Conservation (phyloP, 1,139 yeast genomes). For the Yamadazyma friedrichii region DNA sequence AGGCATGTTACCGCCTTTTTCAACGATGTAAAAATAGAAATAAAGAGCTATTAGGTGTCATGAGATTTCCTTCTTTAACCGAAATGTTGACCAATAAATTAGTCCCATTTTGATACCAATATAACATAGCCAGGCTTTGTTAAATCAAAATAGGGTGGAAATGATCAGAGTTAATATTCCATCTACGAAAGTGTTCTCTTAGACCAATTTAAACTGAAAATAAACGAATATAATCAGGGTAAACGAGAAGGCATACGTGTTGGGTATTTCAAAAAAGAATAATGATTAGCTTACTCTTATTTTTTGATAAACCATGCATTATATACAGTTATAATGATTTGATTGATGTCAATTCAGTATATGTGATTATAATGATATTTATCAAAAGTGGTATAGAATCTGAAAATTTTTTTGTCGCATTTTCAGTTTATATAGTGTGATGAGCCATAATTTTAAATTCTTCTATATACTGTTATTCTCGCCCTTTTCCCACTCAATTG, state of each 20-base stretch:
- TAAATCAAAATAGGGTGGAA: constrained; percentile 47
- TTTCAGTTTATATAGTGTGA: no score
- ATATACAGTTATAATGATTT: neutral
- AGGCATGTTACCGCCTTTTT: no score
- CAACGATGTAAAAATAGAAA: no score
- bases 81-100: constrained; percentile 40
- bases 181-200: constrained; percentile 49
- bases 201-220: constrained; percentile 50
- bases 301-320: neutral
- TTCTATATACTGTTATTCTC: no score
- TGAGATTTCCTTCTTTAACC: neutral
- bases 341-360: neutral
- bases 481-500: no score
- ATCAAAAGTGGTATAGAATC: neutral
- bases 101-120: constrained; percentile 38
- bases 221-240: constrained; percentile 55
- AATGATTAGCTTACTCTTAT: neutral
- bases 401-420: neutral
- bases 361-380: neutral
- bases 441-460: no score
- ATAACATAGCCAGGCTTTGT: constrained; percentile 2
- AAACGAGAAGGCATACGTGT: constrained; percentile 45
- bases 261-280: constrained; percentile 8
- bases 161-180: constrained; percentile 40
- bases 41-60: no score